Conservation (phyloP, 2,329 filamentous ascomycete species). For the Aspergillus neoniger region DNA sequence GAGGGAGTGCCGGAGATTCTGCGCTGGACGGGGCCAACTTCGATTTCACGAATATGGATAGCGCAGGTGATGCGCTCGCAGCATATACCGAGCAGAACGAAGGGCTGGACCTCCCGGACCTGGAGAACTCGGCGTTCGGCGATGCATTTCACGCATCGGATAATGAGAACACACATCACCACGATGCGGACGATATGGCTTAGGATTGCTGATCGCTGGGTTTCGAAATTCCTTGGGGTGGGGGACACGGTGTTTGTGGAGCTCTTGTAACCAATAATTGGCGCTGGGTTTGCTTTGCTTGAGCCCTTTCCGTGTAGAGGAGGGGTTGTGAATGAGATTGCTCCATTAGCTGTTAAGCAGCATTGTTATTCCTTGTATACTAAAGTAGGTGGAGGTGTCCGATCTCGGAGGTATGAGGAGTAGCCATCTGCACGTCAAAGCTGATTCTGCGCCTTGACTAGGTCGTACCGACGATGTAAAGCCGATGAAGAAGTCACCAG, state of each 20-base stretch:
- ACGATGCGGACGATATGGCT: conserved; percentile 44
- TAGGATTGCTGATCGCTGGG: conserved; percentile 18
- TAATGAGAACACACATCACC: conserved; percentile 45
- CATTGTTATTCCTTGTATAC: too few relatives aligned
- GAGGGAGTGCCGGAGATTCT: conserved; percentile 28
- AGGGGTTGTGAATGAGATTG: background rate
- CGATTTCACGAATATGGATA: conserved; percentile 58
- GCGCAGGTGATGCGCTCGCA: conserved; percentile 70
- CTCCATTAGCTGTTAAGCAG: background rate
- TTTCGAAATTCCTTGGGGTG: conserved; percentile 19
- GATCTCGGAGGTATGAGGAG: too few relatives aligned
- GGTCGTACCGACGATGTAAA: too few relatives aligned
- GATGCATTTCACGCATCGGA: conserved; percentile 72
- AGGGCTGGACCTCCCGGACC: conserved; percentile 58
- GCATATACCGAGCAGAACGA: conserved; percentile 64
- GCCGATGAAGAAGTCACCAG: too few relatives aligned
- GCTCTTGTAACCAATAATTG: conserved; percentile 16
- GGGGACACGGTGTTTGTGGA: conserved; percentile 21
- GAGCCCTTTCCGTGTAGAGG: background rate
- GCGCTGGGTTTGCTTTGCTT: conserved; percentile 13
- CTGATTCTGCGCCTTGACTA: too few relatives aligned
- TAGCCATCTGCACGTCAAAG: too few relatives aligned
- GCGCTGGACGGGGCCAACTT: conserved; percentile 43
- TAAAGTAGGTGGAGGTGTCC: too few relatives aligned
- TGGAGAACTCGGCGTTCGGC: conserved; percentile 80